A percentile compares a stretch with the other conserved stretches of the same genome.
These are phyloP conservation scores for Penstemon newberryi DNA, from an alignment of 257 asterid genomes.

Conservation along the genomic window DNA sequence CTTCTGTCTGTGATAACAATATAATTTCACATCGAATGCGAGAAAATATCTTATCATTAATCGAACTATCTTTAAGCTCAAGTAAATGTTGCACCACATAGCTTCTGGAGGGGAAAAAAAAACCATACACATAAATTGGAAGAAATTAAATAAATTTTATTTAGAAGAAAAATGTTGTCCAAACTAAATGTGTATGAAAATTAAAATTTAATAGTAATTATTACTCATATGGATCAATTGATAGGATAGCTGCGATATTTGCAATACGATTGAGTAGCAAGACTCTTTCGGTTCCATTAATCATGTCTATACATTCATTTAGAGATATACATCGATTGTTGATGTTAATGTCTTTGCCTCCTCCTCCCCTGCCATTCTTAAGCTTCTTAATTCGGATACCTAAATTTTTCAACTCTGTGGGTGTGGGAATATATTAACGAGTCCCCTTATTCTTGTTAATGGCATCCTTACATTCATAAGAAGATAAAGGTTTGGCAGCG, in stretches of 20 bases:
- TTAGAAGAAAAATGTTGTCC: background rate
- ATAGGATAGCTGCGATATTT: conserved; percentile 22
- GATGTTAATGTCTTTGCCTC: too few relatives aligned
- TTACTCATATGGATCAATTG: conserved; percentile 40
- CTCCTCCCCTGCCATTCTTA: too few relatives aligned
- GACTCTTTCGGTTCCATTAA: conserved; percentile 19
- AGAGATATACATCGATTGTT: conserved; percentile 33
- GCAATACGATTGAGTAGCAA: conserved; percentile 36
- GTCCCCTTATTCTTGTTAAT: too few relatives aligned
- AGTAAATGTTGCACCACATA: conserved; percentile 46
- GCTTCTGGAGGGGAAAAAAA: conserved; percentile 32
- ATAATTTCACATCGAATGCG: conserved; percentile 23
- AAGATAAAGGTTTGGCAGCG: too few relatives aligned
- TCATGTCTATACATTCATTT: conserved; percentile 21
- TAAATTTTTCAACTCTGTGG: too few relatives aligned
- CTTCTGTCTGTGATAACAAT: conserved; percentile 26
- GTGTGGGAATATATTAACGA: too few relatives aligned
- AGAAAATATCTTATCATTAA: background rate
- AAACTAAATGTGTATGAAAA: too few relatives aligned
- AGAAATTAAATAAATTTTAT: background rate
- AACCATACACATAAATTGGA: too few relatives aligned
- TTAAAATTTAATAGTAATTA: too few relatives aligned
- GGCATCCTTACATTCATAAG: too few relatives aligned
- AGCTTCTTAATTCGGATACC: too few relatives aligned
- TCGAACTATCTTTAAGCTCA: background rate